phyloP scores from a whole-genome alignment of 306 rosid species.

The Citrullus amarus region DNA sequence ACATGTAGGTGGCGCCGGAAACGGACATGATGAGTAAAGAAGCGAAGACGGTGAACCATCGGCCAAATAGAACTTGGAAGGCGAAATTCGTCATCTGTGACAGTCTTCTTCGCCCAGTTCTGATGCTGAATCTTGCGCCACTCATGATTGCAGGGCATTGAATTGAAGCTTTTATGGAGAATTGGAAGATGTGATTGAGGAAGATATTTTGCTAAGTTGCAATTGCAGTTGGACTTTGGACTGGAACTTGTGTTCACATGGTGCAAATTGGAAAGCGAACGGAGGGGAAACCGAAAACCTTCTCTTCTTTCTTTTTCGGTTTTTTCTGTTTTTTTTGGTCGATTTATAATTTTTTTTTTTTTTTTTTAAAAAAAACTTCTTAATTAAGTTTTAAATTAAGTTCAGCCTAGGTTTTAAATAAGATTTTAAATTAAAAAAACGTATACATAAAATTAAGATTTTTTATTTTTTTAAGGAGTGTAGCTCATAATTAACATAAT shows the following conservation, averaged over 20 bases:
- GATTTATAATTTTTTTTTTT: no score
- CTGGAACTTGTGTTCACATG: not conserved
- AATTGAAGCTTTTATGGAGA: not conserved
- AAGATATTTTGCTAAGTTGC: not conserved
- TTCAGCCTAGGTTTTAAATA: no score
- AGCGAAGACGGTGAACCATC: conserved; percentile 8
- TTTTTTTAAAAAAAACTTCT: no score
- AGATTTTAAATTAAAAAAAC: no score
- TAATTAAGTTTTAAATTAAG: no score
- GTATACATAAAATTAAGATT: no score
- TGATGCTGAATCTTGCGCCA: not conserved
- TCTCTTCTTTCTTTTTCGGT: no score
- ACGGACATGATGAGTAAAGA: not conserved
- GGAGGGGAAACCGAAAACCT: not conserved
- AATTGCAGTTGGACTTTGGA: not conserved
- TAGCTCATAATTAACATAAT: no score
- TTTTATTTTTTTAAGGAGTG: no score
- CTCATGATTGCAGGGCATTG: not conserved
- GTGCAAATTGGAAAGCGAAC: not conserved
- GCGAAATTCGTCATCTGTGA: not conserved
- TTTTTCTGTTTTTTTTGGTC: no score
- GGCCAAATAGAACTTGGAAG: not conserved
- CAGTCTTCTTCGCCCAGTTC: not conserved
- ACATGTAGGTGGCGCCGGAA: not conserved
- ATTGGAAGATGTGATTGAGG: not conserved